Evolutionary conservation across 1,284 basidiomycete genomes (phyloP).

Genomic region (Ganoderma boninense): DNA sequence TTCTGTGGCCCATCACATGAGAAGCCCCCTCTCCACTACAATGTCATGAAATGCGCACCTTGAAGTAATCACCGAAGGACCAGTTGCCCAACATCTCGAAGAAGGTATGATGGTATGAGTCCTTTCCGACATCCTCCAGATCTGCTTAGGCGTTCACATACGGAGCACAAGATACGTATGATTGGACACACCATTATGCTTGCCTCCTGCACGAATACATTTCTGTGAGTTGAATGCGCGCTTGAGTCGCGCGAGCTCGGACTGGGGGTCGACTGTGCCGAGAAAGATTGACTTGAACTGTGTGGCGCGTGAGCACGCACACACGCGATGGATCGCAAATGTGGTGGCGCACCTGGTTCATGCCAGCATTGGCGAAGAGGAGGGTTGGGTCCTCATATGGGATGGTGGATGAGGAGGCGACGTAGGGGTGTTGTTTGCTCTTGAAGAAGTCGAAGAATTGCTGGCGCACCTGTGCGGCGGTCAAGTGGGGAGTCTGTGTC

Average conservation of each 20-base stretch:
- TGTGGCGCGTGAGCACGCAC: conserved; percentile 20
- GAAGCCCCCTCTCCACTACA: not conserved
- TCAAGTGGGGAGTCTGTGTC: conserved; percentile 55
- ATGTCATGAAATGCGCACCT: conserved; percentile 55
- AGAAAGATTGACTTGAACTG: conserved; percentile 98
- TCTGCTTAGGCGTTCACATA: conserved; percentile 56
- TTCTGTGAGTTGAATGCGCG: conserved; percentile 97
- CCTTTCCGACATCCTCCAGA: conserved; percentile 98
- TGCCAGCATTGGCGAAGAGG: conserved; percentile 97
- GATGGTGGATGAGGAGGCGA: conserved; percentile 93
- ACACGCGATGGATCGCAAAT: not conserved
- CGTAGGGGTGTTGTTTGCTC: conserved; percentile 85
- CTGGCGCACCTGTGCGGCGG: conserved; percentile 74
- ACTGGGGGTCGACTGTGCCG: conserved; percentile 94
- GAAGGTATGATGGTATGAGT: conserved; percentile 97
- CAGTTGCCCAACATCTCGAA: conserved; percentile 99
- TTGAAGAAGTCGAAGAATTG: conserved; percentile 87
- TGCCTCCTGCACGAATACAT: conserved; percentile 98
- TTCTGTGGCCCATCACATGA: conserved; percentile 58
- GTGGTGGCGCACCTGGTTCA: conserved; percentile 79
- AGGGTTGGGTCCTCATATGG: conserved; percentile 98
- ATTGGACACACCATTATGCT: conserved; percentile 85
- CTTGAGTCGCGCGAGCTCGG: conserved; percentile 87
- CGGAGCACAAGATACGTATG: not conserved
- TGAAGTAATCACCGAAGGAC: conserved; percentile 99